phyloP scores from a whole-genome alignment of 2,329 filamentous ascomycete genomes.

The Pseudogymnoascus sp. region DNA sequence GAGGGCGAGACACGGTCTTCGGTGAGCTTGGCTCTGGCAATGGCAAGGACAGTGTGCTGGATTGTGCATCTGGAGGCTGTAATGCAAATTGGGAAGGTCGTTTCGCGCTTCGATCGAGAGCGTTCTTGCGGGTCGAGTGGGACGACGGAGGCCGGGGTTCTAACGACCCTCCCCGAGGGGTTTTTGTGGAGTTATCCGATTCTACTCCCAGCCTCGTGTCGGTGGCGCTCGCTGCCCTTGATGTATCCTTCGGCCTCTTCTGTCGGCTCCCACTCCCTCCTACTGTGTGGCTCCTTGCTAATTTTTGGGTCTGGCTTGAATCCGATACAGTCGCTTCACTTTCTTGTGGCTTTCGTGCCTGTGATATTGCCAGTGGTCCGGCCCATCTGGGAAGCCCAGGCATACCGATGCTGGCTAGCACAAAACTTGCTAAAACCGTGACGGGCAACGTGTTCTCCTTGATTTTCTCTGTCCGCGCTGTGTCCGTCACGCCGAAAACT shows the following conservation, averaged over 20 bases:
- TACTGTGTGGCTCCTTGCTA: slow-evolving; percentile 63
- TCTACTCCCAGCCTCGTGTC: slow-evolving; percentile 14
- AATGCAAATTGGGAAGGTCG: slow-evolving; percentile 26
- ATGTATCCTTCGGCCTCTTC: slow-evolving; percentile 35
- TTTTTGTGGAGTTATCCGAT: neutral
- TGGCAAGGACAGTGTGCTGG: slow-evolving; percentile 62
- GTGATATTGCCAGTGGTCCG: slow-evolving; percentile 72
- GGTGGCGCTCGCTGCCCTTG: slow-evolving; percentile 34
- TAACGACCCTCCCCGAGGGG: slow-evolving; percentile 27
- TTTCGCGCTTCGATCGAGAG: slow-evolving; percentile 14
- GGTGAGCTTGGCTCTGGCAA: slow-evolving; percentile 54
- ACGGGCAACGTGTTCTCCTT: slow-evolving; percentile 75
- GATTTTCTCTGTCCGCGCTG: slow-evolving; percentile 63
- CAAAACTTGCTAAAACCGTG: slow-evolving; percentile 71
- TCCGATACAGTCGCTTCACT: slow-evolving; percentile 55
- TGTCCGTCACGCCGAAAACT: slow-evolving; percentile 70
- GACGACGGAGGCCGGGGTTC: slow-evolving; percentile 21
- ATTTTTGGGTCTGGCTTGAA: slow-evolving; percentile 43
- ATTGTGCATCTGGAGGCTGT: slow-evolving; percentile 45
- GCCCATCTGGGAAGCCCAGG: slow-evolving; percentile 71
- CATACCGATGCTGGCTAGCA: slow-evolving; percentile 67
- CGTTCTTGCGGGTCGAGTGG: slow-evolving; percentile 19
- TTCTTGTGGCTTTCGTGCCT: slow-evolving; percentile 67
- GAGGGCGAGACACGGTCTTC: slow-evolving; percentile 42
- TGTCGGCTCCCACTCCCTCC: slow-evolving; percentile 39